Conservation (phyloP, 148 eudicot species). For the Rhododendron kiyosumense region DNA sequence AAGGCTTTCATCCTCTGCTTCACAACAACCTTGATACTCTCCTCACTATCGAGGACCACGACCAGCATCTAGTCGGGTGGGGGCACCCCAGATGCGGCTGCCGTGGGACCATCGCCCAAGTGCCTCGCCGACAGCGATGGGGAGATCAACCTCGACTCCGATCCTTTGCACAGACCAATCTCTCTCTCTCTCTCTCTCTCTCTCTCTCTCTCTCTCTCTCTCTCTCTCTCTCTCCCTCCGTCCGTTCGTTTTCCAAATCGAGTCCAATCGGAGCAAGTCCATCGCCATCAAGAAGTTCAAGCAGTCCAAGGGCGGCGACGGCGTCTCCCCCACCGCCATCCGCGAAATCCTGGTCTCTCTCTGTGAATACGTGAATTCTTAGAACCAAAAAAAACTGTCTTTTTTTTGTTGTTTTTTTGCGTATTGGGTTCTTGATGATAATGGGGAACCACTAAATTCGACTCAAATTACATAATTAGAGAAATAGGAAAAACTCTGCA, state of each 20-base stretch:
- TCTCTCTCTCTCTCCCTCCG: too few relatives aligned
- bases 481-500: not conserved
- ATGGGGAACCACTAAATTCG: not conserved
- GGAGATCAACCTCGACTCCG: conserved; percentile 46
- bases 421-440: not conserved
- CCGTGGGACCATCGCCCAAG: conserved; percentile 36
- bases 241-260: conserved; percentile 20
- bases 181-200: too few relatives aligned
- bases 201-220: too few relatives aligned
- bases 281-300: conserved; percentile 98
- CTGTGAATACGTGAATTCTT: not conserved
- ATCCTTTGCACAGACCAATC: not conserved
- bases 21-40: not conserved
- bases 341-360: conserved; percentile 90
- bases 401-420: not conserved
- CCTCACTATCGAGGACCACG: not conserved
- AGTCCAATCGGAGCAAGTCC: conserved; percentile 73
- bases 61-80: conserved; percentile 3
- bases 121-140: conserved; percentile 29
- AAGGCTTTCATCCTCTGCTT: not conserved
- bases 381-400: not conserved
- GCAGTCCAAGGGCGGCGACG: conserved; percentile 97
- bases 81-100: conserved; percentile 26
- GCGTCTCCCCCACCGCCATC: conserved; percentile 93
- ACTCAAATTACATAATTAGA: not conserved